Evolutionary conservation across 768 basidiomycete species (phyloP), one percentile per base, ranked within the genome.

Genomic region (Suillus tomentosus): DNA sequence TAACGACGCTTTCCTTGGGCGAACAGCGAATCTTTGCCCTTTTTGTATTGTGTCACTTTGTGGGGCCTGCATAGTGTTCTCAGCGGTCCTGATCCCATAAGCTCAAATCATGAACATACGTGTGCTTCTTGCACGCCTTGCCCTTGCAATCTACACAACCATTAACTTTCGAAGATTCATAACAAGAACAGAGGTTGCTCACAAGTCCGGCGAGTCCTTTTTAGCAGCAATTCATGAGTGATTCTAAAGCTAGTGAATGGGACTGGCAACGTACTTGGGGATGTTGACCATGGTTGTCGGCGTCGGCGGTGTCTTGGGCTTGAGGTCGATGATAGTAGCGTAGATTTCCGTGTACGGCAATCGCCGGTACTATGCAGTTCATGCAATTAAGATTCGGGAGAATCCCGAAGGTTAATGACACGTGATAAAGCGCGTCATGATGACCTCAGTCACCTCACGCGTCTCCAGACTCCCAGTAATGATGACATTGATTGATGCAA

Each of bases 11-110:
- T 99, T 83, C 97, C 97, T 83, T 99, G 96, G 60, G 94, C 97
- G 77, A 93, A 92, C 67, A 96, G 82, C 65, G 97, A 99, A 77
- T 94, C 96, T 83, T 99, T 99, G 78, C 97, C 97, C 87, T 94
- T 97, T 90, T 99, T 99, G 88, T 99, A 99, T 79, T 99, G 96
- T 65, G 96, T 98, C 74, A 99, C 96, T 81, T 99, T 99, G 84
- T 99, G 96, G 64, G 96, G 96, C 68, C 94, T 95, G 75, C 56
- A 72, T 60, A 68, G 36, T 36, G 10, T 19, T 37, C 47, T 61
- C n/a, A 57, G 64, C 63, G 51, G 13, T 31, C 9, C n/a, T 22
- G 13, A 54, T 13, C 19, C 17, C 1, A 48, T 24, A 61, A 27
- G 24, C 17, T 19, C 55, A 48, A 17, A 45, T 19, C 1, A 40